These are phyloP conservation scores for Hymenoscyphus occultus DNA, from an alignment of 2,329 filamentous ascomycete genomes.

Conservation along the genomic window DNA sequence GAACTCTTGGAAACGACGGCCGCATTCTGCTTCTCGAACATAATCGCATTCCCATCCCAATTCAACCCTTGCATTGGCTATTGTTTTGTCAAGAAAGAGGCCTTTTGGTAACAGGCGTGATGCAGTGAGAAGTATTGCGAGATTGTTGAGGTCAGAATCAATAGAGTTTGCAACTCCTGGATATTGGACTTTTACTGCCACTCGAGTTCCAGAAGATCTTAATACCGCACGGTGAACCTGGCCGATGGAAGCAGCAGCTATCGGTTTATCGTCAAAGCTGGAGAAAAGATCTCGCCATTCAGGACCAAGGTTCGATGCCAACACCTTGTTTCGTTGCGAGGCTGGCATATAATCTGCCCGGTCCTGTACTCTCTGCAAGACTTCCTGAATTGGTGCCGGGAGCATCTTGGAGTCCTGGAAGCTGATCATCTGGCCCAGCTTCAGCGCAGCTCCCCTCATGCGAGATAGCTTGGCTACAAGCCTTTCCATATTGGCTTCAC, in stretches of 20 bases:
- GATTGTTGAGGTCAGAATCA: constrained; percentile 91
- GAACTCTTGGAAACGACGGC: constrained; percentile 70
- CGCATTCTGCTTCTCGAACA: constrained; percentile 79
- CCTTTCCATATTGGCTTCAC: constrained; percentile 85
- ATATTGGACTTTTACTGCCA: constrained; percentile 97
- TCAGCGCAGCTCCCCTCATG: constrained; percentile 96
- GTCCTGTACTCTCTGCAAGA: constrained; percentile 92
- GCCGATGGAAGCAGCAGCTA: constrained; percentile 94
- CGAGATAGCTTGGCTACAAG: constrained; percentile 88
- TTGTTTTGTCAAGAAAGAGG: constrained; percentile 93
- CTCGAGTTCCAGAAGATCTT: constrained; percentile 67
- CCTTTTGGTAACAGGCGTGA: constrained; percentile 87
- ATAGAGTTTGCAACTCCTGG: constrained; percentile 95
- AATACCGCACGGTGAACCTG: constrained; percentile 88
- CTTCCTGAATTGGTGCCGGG: constrained; percentile 79
- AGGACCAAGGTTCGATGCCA: constrained; percentile 72
- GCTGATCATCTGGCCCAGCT: constrained; percentile 96
- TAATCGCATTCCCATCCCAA: constrained; percentile 98
- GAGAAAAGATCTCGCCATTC: constrained; percentile 83
- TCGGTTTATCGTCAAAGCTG: constrained; percentile 84
- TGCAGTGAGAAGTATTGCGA: constrained; percentile 85
- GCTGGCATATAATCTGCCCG: constrained; percentile 97
- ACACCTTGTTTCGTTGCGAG: constrained; percentile 84
- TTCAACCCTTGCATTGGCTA: constrained; percentile 88
- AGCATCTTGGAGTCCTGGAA: constrained; percentile 97